These are phyloP conservation scores for Diaporthe eres DNA, from an alignment of 2,329 filamentous ascomycete genomes.

Conservation along the genomic window DNA sequence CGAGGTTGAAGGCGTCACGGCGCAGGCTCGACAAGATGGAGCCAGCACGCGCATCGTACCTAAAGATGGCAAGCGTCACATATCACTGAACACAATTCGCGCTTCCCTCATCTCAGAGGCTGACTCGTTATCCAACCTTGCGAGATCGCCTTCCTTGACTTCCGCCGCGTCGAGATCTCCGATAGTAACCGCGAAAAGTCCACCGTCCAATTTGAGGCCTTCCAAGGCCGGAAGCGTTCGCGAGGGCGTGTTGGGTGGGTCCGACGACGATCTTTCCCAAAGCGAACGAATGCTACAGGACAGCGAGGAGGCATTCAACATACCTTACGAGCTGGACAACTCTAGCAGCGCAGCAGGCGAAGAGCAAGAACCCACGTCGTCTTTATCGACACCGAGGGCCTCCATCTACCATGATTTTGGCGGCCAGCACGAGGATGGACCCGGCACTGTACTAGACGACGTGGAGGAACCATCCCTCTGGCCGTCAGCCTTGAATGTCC, in stretches of 20 bases:
- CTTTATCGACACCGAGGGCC: constrained; percentile 67
- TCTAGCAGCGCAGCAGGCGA: constrained; percentile 53
- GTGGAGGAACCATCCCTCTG: constrained; percentile 50
- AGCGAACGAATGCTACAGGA: constrained; percentile 58
- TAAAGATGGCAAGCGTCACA: constrained; percentile 75
- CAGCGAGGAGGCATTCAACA: constrained; percentile 69
- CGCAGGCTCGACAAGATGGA: constrained; percentile 50
- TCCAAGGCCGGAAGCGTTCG: constrained; percentile 42
- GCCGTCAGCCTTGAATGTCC: constrained; percentile 39
- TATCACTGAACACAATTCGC: constrained; percentile 74
- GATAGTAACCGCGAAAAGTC: constrained; percentile 49
- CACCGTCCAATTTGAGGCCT: constrained; percentile 46
- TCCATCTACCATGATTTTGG: constrained; percentile 59
- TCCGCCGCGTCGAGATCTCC: constrained; percentile 66
- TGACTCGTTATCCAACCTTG: constrained; percentile 73
- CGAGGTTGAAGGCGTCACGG: constrained; percentile 76
- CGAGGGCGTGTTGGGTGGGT: constrained; percentile 50
- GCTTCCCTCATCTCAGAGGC: constrained; percentile 78
- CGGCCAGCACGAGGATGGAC: constrained; percentile 9
- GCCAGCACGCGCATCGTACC: constrained; percentile 56
- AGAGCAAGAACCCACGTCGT: constrained; percentile 50
- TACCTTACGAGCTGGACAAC: constrained; percentile 66
- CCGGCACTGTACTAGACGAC: constrained; percentile 41
- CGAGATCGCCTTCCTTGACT: constrained; percentile 69
- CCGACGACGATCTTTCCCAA: constrained; percentile 50